Evolutionary conservation across 495 filamentous ascomycete species (phyloP), one percentile per base, ranked within the genome.

Genomic region (Tetracladium marchalianum): DNA sequence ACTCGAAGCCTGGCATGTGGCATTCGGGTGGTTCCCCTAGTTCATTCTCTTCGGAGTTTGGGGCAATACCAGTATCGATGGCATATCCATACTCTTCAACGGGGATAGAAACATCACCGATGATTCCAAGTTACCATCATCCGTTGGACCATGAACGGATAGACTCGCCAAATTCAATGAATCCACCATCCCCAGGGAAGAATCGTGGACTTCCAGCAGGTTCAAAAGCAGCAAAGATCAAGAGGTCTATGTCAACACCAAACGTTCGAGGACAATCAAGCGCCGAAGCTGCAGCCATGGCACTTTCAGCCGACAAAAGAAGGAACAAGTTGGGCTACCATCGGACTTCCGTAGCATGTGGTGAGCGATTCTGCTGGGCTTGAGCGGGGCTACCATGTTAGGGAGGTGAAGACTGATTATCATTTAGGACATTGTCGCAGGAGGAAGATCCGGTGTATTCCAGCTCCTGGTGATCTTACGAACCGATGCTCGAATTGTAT

Each of bases 301-400:
- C 66, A 57, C 66, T 63, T 51, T 68, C 80, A 32, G 72, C 69
- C 35, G 90, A 95, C 57, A 95, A 92, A 67, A 84, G 85, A 63
- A 82, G 92, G 55, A 98, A 97, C 63, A 97, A 94, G 66, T 73
- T 98, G 43, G 92, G 92, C 27, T 98, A 98, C 64, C 90, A 96
- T 71, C 82, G 92, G 47, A 96, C 89, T 32, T 94, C 92, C 46
- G 87, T 97, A 62, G 92, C 92, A 54, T 98, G 92, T 73, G 85
- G 92, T 98, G 75, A 80, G 89, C 31, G 18, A 35, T 15, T 41
- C 35, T 12, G 11, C 41, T 24, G 35, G 17, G 36, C 2, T 18
- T 10, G 16, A 13, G 13, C 38, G 47, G 27, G 35, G 16, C 6
- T 11, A 11, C 12, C 34, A 22, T 22, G 15, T 37, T 43, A 7